Evolutionary conservation across 768 basidiomycete genomes (phyloP), one percentile per base, ranked within the genome.

Genomic region (Cystofilobasidium capitatum): DNA sequence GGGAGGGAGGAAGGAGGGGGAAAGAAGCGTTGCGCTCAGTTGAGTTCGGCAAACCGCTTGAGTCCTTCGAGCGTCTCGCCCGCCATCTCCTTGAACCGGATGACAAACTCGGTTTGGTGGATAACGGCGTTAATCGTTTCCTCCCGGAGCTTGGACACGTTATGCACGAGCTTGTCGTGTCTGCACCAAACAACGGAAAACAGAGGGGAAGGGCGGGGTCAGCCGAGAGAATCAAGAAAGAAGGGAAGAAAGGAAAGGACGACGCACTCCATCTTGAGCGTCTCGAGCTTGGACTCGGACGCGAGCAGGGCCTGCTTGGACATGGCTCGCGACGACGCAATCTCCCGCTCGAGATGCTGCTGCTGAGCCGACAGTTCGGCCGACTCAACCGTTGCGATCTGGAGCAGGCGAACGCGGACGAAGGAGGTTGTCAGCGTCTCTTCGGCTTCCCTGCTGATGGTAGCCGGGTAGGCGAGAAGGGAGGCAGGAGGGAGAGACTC

Each of bases 241-340:
- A 37, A 22, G 9, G 55, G 35, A 35, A 49, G 16, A 31, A n/a
- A 24, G 51, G 1, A 29, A n/a, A 33, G 58, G 7, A 39, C 10
- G 12, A 74, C 75, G 62, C 58, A 78, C 77, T 69, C 74, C 33
- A 77, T 74, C 49, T 71, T 70, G 37, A 72, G 72, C 22, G 71
- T 71, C 60, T 77, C 76, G 14, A 78, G 67, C 66, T 75, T 72
- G 0, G 73, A 71, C 58, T 76, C 71, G 22, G 72, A 57, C 20
- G 69, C 70, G 47, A 75, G 58, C n/a, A 78, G 71, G 24, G 74
- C 74, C 62, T 78, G 73, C 39, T 76, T 73, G 49, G 72, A 75
- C 29, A 70, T 72, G 31, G 71, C 72, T 24, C 72, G 70, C 66
- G 77, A 74, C 51, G 67, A 68, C 14, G 71, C 72, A 33, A 78